Base-by-base conservation (phyloP, 2,329 filamentous ascomycete genomes). In the Alternaria atra region DNA sequence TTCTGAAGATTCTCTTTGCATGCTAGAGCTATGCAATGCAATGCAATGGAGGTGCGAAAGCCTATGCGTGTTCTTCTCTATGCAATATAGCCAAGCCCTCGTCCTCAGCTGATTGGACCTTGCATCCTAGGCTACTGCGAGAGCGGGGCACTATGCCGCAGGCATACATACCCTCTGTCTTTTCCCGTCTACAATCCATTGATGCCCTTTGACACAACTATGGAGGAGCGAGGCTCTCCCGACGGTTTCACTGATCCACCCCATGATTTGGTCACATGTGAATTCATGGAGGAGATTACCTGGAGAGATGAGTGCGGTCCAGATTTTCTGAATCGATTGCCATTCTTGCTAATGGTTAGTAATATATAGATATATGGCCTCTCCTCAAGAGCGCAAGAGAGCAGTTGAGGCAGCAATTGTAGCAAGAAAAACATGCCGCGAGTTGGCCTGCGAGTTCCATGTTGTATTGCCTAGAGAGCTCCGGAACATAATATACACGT, bases 31-130 rank as follows among this genome's bases (percentile, higher is more conserved):
- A 50, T 37, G 32, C 20, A n/a, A 35, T 32, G 44, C 44, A 32
- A 25, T 47, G 43, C 27, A 32, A 20, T 20, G n/a, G n/a, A n/a
- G 27, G 10, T 15, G 23, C 43, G 5, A 32, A 27, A 9, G 27
- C 25, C 0, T 47, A 32, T 46, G 43, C 43, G 30, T 6, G 0
- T 44, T 29, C 20, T 42, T 42, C 17, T 13, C 23, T 15, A 8
- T n/a, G 15, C 40, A 15, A n/a, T 20, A 32, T 46, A 29, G 27
- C 15, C 39, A 40, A 40, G 17, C 23, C 87, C 32, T 84, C n/a
- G 15, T 82, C 15, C 27, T 15, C 20, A 46, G 27, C 27, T 30
- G 25, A 46, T 44, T 44, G 42, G 23, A 44, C 42, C 13, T 9
- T 12, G 13, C 25, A 29, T 27, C 13, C 15, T 27, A 29, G 42